phyloP scores from a whole-genome alignment of 2,329 filamentous ascomycete genomes.

The Elsinoe australis region DNA sequence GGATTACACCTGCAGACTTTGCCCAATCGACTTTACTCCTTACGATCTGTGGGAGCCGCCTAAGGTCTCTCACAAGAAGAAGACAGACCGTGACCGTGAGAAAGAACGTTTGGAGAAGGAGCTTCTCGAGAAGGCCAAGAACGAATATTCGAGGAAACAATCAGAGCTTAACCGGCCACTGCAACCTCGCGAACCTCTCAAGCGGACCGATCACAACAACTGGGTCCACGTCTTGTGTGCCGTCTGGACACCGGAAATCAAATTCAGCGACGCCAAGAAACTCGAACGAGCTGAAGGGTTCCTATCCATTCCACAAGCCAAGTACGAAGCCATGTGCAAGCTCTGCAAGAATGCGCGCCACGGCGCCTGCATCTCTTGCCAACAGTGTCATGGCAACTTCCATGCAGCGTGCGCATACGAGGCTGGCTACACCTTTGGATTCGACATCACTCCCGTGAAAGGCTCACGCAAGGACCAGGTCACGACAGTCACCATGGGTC shows the following conservation, averaged over 20 bases:
- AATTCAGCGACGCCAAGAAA: constrained; percentile 76
- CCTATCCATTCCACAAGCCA: constrained; percentile 64
- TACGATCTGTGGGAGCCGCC: constrained; percentile 78
- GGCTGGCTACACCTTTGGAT: constrained; percentile 73
- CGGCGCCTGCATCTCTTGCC: constrained; percentile 77
- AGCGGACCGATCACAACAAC: constrained; percentile 91
- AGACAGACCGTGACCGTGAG: constrained; percentile 83
- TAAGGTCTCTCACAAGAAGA: constrained; percentile 75
- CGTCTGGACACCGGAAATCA: constrained; percentile 84
- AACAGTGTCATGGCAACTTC: constrained; percentile 62
- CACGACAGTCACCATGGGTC: constrained; percentile 70
- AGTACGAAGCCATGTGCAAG: constrained; percentile 73
- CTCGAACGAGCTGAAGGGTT: constrained; percentile 87
- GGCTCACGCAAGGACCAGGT: constrained; percentile 74
- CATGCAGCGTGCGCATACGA: constrained; percentile 89
- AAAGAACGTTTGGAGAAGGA: constrained; percentile 82
- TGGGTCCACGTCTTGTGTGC: constrained; percentile 97
- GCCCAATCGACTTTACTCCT: constrained; percentile 72
- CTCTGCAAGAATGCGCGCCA: constrained; percentile 60
- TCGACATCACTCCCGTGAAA: constrained; percentile 86
- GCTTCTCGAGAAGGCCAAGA: constrained; percentile 66
- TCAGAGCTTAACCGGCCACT: constrained; percentile 74
- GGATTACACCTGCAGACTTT: constrained; percentile 89
- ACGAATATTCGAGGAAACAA: constrained; percentile 77
- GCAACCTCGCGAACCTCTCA: constrained; percentile 81